phyloP scores from a whole-genome alignment of 257 asterid species.

The Solanum chmielewskii region DNA sequence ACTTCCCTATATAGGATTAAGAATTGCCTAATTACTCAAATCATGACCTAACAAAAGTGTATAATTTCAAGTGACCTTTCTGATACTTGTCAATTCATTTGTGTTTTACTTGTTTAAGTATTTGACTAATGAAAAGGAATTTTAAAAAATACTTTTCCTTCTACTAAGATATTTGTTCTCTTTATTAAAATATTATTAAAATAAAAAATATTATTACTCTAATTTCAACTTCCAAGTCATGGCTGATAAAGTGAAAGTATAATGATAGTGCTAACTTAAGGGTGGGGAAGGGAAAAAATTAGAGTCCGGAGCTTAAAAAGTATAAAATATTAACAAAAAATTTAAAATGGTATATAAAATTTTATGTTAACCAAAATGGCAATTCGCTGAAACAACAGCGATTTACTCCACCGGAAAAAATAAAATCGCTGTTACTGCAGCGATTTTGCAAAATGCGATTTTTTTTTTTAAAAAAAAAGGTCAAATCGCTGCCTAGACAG shows the following conservation, averaged over 20 bases:
- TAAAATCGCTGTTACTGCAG: too few species aligned
- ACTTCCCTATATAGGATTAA: not conserved
- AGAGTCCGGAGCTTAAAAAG: too few species aligned
- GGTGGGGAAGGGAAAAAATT: not conserved
- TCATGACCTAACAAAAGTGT: not conserved
- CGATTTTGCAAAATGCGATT: too few species aligned
- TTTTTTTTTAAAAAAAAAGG: too few species aligned
- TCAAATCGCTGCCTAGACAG: too few species aligned
- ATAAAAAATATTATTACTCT: too few species aligned
- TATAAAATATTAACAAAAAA: too few species aligned
- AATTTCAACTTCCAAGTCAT: not conserved
- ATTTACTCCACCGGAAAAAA: too few species aligned
- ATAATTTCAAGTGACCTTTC: not conserved
- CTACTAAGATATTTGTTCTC: not conserved
- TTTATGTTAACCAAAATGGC: too few species aligned
- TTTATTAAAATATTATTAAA: not conserved
- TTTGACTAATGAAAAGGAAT: not conserved
- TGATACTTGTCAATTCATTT: not conserved
- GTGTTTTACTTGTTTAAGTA: not conserved
- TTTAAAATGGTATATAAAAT: too few species aligned
- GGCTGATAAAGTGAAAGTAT: not conserved
- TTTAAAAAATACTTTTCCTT: not conserved
- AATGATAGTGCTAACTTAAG: not conserved
- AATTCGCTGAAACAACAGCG: too few species aligned
- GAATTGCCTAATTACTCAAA: not conserved